Evolutionary conservation across 2,329 filamentous ascomycete species (phyloP).

Genomic region (Trichoderma brevicompactum): DNA sequence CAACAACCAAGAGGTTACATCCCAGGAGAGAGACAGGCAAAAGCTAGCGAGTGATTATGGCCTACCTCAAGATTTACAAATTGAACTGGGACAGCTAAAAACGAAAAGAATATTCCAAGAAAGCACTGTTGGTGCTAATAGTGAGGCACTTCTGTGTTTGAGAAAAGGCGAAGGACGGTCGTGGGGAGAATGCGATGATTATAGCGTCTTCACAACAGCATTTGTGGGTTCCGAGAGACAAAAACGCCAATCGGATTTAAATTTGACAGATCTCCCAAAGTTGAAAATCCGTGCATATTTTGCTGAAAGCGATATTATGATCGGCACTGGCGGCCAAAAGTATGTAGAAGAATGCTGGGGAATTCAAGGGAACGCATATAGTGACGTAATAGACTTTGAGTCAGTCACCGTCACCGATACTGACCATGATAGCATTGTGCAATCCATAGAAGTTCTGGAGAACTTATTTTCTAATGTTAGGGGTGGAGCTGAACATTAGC

Average conservation of each 20-base stretch:
- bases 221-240: background rate
- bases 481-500: background rate
- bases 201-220: background rate
- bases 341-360: background rate
- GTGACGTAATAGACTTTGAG: background rate
- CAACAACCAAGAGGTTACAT: background rate
- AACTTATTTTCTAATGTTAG: background rate
- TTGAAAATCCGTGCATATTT: slow-evolving; percentile 12
- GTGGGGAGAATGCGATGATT: slow-evolving; percentile 11
- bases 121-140: slow-evolving; percentile 2
- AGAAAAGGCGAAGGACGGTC: slow-evolving; percentile 12
- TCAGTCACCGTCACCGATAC: background rate
- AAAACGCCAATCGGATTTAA: background rate
- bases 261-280: background rate
- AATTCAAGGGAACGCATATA: background rate
- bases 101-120: background rate
- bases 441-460: background rate
- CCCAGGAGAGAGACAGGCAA: background rate
- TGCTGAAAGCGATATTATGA: slow-evolving; percentile 14
- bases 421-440: slow-evolving; percentile 12
- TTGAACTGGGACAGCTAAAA: background rate
- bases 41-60: background rate
- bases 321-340: slow-evolving; percentile 1
- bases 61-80: background rate
- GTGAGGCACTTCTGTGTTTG: slow-evolving; percentile 6